A percentile compares a stretch with the other conserved stretches of the same genome.
Evolutionary conservation across 805 yeast species (phyloP).

Genomic region (Naumovozyma baii): DNA sequence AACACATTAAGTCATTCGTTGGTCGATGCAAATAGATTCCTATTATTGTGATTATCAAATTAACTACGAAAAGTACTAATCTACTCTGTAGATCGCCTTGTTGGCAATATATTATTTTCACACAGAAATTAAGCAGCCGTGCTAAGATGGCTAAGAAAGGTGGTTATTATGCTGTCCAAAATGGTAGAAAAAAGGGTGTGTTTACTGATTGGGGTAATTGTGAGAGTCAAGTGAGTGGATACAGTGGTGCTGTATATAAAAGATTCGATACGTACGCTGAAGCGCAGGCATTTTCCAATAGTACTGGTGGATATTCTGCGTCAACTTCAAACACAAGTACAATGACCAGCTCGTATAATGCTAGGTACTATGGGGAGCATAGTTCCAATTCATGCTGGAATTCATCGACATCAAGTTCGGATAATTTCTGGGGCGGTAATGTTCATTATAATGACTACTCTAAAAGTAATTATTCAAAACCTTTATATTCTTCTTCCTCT

Average conservation of each 20-base stretch:
- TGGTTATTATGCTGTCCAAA: conserved; percentile 41
- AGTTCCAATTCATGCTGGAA: no score
- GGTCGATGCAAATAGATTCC: no score
- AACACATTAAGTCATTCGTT: no score
- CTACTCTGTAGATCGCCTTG: not conserved
- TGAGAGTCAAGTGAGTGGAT: conserved; percentile 44
- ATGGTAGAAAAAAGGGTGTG: conserved; percentile 49
- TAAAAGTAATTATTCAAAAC: not conserved
- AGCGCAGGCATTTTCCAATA: conserved; percentile 31
- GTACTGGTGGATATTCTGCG: not conserved
- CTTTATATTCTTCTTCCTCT: not conserved
- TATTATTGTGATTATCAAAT: no score
- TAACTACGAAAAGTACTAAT: no score
- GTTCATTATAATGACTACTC: no score
- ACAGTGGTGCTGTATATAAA: conserved; percentile 45
- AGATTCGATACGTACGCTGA: conserved; percentile 40
- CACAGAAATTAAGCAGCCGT: no score
- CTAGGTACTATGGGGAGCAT: no score
- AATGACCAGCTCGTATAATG: not conserved
- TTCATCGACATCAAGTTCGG: no score
- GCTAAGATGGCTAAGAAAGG: not conserved
- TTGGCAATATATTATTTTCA: no score
- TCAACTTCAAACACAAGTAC: not conserved
- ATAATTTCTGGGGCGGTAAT: no score
- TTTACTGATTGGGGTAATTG: conserved; percentile 53